A percentile compares a stretch with the other conserved stretches of the same genome.
Evolutionary conservation across 2,329 filamentous ascomycete species (phyloP).

Genomic region (Colletotrichum sp.): DNA sequence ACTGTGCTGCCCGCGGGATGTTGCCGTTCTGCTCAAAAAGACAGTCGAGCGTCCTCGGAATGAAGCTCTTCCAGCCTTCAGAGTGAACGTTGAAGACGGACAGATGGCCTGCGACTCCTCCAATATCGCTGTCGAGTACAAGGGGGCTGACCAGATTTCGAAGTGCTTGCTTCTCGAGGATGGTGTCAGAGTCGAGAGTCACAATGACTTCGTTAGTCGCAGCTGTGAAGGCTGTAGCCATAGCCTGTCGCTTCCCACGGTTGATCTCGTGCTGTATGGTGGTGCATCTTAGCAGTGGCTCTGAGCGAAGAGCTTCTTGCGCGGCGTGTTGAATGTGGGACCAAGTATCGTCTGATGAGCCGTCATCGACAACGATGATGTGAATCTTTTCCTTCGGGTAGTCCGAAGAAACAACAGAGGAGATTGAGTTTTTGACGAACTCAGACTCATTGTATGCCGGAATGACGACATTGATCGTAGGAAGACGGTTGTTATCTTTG

Average conservation of each 20-base stretch:
- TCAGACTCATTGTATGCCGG: neutral
- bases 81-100: neutral
- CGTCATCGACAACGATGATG: neutral
- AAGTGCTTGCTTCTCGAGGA: neutral
- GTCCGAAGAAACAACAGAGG: neutral
- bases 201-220: neutral
- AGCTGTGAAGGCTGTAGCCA: neutral
- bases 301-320: neutral
- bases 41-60: neutral
- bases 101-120: neutral
- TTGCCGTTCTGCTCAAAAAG: constrained; percentile 5
- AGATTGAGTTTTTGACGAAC: neutral
- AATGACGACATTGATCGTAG: neutral
- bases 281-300: neutral
- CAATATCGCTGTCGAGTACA: neutral
- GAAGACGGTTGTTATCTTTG: neutral
- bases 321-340: neutral
- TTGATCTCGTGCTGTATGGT: neutral
- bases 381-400: neutral
- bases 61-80: neutral
- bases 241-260: neutral
- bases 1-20: neutral
- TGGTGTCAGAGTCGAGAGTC: neutral
- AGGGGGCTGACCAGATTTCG: neutral
- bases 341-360: neutral